phyloP scores from a whole-genome alignment of 1,139 yeast genomes.

The Lodderomyces theae region DNA sequence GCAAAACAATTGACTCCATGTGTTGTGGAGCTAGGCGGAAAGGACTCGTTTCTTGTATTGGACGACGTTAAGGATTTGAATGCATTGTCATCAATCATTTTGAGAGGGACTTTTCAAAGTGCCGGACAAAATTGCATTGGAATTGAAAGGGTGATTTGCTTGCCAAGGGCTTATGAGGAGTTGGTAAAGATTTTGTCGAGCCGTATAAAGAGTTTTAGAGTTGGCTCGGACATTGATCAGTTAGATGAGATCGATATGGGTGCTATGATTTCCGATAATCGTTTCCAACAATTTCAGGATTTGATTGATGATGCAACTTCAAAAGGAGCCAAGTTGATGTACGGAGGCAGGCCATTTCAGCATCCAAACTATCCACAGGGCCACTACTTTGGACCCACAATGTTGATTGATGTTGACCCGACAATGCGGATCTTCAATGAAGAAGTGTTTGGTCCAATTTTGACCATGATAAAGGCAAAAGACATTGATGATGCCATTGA shows the following conservation, averaged over 20 bases:
- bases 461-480: constrained; percentile 72
- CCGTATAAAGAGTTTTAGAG: constrained; percentile 60
- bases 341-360: constrained; percentile 74
- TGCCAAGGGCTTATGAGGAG: constrained; percentile 61
- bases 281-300: constrained; percentile 64
- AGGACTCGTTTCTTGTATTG: constrained; percentile 82
- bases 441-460: constrained; percentile 91
- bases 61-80: constrained; percentile 62
- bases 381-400: constrained; percentile 86
- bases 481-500: constrained; percentile 64
- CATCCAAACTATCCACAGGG: constrained; percentile 97
- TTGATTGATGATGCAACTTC: constrained; percentile 70
- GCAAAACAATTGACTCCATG: constrained; percentile 84
- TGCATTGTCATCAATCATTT: constrained; percentile 71
- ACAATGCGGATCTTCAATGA: constrained; percentile 78
- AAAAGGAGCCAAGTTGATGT: constrained; percentile 74
- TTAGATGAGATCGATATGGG: constrained; percentile 92
- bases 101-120: constrained; percentile 95
- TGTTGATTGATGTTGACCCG: constrained; percentile 75
- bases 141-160: constrained; percentile 85
- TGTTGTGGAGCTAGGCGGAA: constrained; percentile 94
- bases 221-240: constrained; percentile 91
- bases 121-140: constrained; percentile 98
- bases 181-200: constrained; percentile 55
- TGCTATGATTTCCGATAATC: constrained; percentile 79